Conservation (phyloP, 805 yeast genomes). For the Zygoascus ofunaensis region DNA sequence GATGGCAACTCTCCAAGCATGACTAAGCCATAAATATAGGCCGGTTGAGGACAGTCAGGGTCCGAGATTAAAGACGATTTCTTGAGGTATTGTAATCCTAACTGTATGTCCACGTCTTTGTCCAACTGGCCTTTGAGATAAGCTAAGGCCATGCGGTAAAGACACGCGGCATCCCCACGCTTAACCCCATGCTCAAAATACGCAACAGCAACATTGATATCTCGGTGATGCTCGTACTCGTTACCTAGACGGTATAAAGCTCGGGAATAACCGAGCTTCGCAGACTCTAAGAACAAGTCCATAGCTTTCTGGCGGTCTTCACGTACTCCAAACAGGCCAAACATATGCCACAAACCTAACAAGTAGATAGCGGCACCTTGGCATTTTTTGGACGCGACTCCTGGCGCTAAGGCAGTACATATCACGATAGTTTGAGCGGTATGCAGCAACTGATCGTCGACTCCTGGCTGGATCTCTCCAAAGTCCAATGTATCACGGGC, state of each 20-base stretch:
- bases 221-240: conserved; percentile 27
- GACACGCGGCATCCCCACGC: conserved; percentile 31
- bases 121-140: conserved; percentile 27
- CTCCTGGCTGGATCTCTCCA: conserved; percentile 23
- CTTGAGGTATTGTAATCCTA: conserved; percentile 22
- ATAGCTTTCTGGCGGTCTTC: conserved; percentile 18
- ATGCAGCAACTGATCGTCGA: conserved; percentile 15
- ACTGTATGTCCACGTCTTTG: conserved; percentile 17
- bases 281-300: conserved; percentile 25
- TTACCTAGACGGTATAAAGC: conserved; percentile 32
- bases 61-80: conserved; percentile 26
- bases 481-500: conserved; percentile 25
- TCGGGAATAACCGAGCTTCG: conserved; percentile 25
- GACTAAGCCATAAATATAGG: conserved; percentile 30
- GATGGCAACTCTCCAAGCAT: conserved; percentile 26
- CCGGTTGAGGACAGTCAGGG: conserved; percentile 32
- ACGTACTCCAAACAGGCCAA: conserved; percentile 22
- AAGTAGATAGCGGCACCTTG: conserved; percentile 24
- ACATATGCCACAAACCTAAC: conserved; percentile 23
- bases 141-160: conserved; percentile 31
- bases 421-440: conserved; percentile 20
- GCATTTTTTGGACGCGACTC: conserved; percentile 11
- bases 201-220: conserved; percentile 23
- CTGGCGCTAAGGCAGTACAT: conserved; percentile 14
- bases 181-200: conserved; percentile 30